Evolutionary conservation across 192 early-diverging fungal genomes (phyloP), one percentile per base, ranked within the genome.

Genomic region (Jimgerdemannia flammicorona): DNA sequence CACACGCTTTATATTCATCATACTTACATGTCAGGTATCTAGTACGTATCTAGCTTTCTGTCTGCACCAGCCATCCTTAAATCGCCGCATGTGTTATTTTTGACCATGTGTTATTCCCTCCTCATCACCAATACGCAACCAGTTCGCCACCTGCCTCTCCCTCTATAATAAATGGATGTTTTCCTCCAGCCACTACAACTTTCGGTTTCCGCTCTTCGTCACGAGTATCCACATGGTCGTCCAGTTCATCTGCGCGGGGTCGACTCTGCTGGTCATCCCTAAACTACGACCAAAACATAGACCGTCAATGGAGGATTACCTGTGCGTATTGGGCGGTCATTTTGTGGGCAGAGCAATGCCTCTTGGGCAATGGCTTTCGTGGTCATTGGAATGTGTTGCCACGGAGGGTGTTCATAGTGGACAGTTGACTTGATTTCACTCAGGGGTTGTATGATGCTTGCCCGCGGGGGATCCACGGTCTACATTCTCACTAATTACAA

Each of bases 161-260:
- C 85, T 96, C 3, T 98, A 96, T 83, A 98, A 98, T 89, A 96
- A 94, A 72, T 98, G 95, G 95, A 85, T 98, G 73, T 96, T 98
- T 84, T 92, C 94, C 41, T 78, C 86, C 42, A 85, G 89, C 1
- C 88, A 95, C 76, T 87, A 93, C 73, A 88, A 95, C 83, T 97
- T 97, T 81, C 85, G 81, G 41, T 97, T 90, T 73, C 97, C 97
- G 43, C 84, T 98, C 4, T 94, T 98, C 83, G 93, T 93, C 43
- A 93, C 93, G 59, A 87, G 87, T 67, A 75, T 93, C 10, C 97
- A 98, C 73, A 95, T 93, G 92, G 75, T 93, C 11, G 90, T 95
- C 9, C 97, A 98, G 77, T 95, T 93, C 72, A 44, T 79, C 67
- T 80, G 93, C 79, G 81, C 90, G 3, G 78, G 75, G 43, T n/a